phyloP scores from a whole-genome alignment of 345 rosid species.

The Ceriops tagal region DNA sequence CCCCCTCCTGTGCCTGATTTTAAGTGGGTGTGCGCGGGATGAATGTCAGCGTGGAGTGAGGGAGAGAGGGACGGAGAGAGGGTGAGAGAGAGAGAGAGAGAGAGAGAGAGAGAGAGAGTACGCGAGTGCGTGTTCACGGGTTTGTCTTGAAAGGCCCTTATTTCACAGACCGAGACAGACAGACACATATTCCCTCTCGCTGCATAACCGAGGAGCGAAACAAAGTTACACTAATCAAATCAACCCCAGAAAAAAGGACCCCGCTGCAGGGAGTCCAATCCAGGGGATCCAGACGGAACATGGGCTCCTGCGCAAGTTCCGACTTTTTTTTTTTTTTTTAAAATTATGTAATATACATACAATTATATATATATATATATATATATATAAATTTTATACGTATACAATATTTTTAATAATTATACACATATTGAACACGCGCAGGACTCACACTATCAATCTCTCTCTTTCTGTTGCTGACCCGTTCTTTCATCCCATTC shows the following conservation, averaged over 20 bases:
- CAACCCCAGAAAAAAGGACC: neutral
- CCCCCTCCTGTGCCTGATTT: slow-evolving; percentile 32
- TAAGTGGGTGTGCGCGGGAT: slow-evolving; percentile 69
- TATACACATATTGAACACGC: too few species aligned
- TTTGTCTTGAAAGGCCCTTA: slow-evolving; percentile 83
- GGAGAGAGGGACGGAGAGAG: neutral
- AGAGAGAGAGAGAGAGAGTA: slow-evolving; percentile 10
- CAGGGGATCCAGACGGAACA: too few species aligned
- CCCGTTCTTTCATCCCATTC: too few species aligned
- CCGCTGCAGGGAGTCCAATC: too few species aligned
- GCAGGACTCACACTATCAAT: too few species aligned
- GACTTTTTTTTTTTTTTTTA: too few species aligned
- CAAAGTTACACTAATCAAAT: slow-evolving; percentile 1
- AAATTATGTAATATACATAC: neutral
- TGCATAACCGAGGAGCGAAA: slow-evolving; percentile 43
- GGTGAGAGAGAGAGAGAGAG: neutral
- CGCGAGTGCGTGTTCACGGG: slow-evolving; percentile 65
- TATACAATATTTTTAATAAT: too few species aligned
- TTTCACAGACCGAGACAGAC: slow-evolving; percentile 60
- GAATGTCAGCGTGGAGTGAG: slow-evolving; percentile 37
- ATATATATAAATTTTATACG: too few species aligned
- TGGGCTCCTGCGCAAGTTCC: too few species aligned
- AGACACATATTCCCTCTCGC: slow-evolving; percentile 83
- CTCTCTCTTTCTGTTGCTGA: too few species aligned
- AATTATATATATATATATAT: too few species aligned